Evolutionary conservation across 495 filamentous ascomycete species (phyloP), one percentile per base, ranked within the genome.

Genomic region (Talaromyces thailandensis): DNA sequence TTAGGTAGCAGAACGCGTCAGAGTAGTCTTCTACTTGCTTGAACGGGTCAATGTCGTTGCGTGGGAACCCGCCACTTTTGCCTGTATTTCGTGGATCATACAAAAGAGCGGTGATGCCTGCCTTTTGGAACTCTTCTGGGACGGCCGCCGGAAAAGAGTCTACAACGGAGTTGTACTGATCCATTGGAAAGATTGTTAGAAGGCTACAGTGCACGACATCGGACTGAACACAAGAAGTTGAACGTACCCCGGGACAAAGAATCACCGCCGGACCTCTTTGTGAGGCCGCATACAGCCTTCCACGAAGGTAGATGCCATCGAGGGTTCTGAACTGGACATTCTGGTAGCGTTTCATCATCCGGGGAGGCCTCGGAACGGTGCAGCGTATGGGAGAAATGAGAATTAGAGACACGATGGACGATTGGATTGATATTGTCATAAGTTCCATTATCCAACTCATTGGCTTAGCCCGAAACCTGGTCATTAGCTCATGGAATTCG

Each of bases 131-230:
- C 2, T n/a, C 4, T 58, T 69, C 70, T 14, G 77, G 75, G 0
- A 73, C 61, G 0, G 68, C 68, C 1, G 75, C 67, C 0, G 74
- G 26, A 1, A 70, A 43, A 64, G 76, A 73, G 61, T 80, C 76
- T 63, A 79, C 78, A 58, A 75, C 69, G 32, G 66, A 68, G 62
- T 77, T 78, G 68, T 80, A 81, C 79, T 82, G 37, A 35, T 35
- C 9, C 31, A 35, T 11, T 35, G 7, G 31, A 12, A 35, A 2
- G 31, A 35, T 35, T 11, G 12, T 35, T 6, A 35, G 31, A 35
- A 35, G 31, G 12, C 7, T 35, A 11, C 31, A 35, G 6, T 8
- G 6, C 31, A 35, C 31, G 9, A 35, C 8, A 11, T 11, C 12
- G 31, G 31, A 35, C 31, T 35, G 9, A 35, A 35, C 3, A 35